Evolutionary conservation across 495 filamentous ascomycete species (phyloP).

Genomic region (Penicillium longicatenatum): DNA sequence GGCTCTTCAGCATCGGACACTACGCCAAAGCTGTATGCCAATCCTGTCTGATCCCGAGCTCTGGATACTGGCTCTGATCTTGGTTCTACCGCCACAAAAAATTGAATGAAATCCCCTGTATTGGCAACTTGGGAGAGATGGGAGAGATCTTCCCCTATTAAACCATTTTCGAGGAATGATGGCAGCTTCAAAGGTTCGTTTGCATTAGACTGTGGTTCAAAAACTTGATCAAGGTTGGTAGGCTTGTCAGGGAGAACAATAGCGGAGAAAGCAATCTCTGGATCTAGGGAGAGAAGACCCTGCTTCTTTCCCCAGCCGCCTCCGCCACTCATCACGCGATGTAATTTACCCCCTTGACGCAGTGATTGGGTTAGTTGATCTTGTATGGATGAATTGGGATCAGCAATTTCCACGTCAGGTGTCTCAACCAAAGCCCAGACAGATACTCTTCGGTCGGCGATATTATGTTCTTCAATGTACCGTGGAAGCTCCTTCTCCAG

Average conservation of each 20-base stretch:
- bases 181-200: constrained; percentile 15
- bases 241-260: constrained; percentile 16
- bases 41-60: neutral
- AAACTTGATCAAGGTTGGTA: constrained; percentile 24
- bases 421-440: constrained; percentile 76
- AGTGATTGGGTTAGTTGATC: constrained; percentile 28
- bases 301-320: constrained; percentile 89
- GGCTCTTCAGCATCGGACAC: constrained; percentile 16
- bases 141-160: constrained; percentile 37
- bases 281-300: constrained; percentile 81
- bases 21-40: constrained; percentile 4
- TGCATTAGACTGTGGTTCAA: constrained; percentile 18
- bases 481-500: constrained; percentile 66
- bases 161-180: constrained; percentile 24
- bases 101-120: constrained; percentile 51
- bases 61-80: neutral
- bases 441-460: constrained; percentile 52
- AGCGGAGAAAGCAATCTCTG: constrained; percentile 52
- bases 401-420: constrained; percentile 19
- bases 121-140: constrained; percentile 47
- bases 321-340: constrained; percentile 79
- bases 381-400: constrained; percentile 18
- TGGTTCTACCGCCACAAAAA: constrained; percentile 37
- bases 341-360: constrained; percentile 53
- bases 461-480: constrained; percentile 54